Evolutionary conservation across 2,329 filamentous ascomycete species (phyloP).

Genomic region (Colletotrichum tanaceti): DNA sequence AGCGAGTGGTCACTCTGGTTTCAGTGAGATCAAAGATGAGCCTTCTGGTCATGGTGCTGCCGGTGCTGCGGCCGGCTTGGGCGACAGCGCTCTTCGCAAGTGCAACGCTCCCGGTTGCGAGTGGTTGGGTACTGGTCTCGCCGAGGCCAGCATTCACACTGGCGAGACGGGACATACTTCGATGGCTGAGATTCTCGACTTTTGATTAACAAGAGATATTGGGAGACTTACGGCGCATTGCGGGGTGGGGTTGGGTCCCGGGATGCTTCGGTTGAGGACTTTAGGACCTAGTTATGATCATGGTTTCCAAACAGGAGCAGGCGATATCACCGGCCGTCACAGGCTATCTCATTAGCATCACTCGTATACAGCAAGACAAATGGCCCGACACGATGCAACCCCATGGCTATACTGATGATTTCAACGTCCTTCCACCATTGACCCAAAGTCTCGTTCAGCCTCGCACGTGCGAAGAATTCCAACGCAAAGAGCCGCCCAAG

Average conservation of each 20-base stretch:
- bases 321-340: not conserved
- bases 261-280: not conserved
- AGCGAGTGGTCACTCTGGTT: slow-evolving; percentile 68
- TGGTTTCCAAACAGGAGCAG: not conserved
- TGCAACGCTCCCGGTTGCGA: slow-evolving; percentile 75
- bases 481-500: too few relatives aligned
- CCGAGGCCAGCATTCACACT: slow-evolving; percentile 68
- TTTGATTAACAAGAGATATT: slow-evolving; percentile 36
- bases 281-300: not conserved
- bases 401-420: not conserved
- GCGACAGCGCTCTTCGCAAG: slow-evolving; percentile 73
- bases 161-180: slow-evolving; percentile 68
- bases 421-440: not conserved
- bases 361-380: not conserved
- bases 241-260: not conserved
- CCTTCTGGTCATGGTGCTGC: slow-evolving; percentile 53
- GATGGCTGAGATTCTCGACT: slow-evolving; percentile 54
- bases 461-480: too few relatives aligned
- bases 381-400: not conserved
- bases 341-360: not conserved
- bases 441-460: not conserved
- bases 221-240: not conserved
- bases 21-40: slow-evolving; percentile 74
- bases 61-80: not conserved
- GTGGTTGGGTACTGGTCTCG: slow-evolving; percentile 74